These are phyloP conservation scores for Leccinum fibrillosum DNA, from an alignment of 768 basidiomycete species.

Conservation along the genomic window DNA sequence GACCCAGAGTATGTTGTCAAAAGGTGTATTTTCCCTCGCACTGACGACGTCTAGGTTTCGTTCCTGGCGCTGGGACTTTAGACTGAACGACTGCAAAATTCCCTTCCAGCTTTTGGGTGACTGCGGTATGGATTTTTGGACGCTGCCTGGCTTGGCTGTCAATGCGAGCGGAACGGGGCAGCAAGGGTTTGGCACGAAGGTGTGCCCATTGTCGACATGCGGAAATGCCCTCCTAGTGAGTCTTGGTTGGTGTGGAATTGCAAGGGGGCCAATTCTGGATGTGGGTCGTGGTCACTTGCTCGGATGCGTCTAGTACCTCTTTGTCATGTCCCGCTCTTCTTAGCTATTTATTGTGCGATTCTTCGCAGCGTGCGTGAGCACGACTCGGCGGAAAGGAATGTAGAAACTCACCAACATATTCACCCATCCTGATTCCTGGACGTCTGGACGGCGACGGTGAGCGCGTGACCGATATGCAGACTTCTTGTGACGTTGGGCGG, in stretches of 20 bases:
- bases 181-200: too few species aligned
- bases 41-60: too few species aligned
- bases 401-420: constrained; percentile 70
- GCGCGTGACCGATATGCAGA: constrained; percentile 91
- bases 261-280: background rate
- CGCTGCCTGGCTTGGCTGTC: too few species aligned
- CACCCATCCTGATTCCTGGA: constrained; percentile 51
- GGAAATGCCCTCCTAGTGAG: background rate
- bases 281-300: background rate
- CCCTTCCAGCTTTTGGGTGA: too few species aligned
- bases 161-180: too few species aligned
- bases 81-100: too few species aligned
- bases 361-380: too few species aligned
- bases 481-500: constrained; percentile 97
- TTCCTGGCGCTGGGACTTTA: too few species aligned
- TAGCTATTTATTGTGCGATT: too few species aligned
- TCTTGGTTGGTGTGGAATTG: background rate
- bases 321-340: too few species aligned
- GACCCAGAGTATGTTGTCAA: background rate
- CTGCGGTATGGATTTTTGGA: too few species aligned
- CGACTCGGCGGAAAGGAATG: background rate
- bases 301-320: background rate
- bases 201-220: background rate
- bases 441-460: constrained; percentile 82
- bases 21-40: background rate